phyloP scores from a whole-genome alignment of 768 basidiomycete species.

The Psilocybe subaeruginosa region DNA sequence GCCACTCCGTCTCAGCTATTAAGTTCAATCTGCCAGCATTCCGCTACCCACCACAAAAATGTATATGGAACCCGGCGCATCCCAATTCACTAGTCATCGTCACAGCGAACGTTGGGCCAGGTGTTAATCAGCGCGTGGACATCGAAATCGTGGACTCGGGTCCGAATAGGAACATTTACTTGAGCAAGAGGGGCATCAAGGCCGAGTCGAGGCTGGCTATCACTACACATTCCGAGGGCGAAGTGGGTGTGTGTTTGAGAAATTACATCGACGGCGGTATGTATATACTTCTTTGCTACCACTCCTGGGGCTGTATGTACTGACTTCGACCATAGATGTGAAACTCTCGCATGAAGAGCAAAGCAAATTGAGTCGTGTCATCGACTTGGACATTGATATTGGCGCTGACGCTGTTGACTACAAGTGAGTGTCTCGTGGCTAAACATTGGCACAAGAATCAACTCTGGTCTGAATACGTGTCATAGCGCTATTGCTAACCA shows the following conservation, averaged over 20 bases:
- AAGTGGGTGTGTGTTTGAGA: slow-evolving; percentile 94
- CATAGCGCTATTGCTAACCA: slow-evolving; percentile 96
- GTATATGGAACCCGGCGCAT: slow-evolving; percentile 95
- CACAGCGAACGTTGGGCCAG: slow-evolving; percentile 88
- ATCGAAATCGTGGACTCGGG: slow-evolving; percentile 93
- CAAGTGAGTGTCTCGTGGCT: slow-evolving; percentile 64
- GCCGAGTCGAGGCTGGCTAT: slow-evolving; percentile 93
- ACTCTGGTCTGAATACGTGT: slow-evolving; percentile 2
- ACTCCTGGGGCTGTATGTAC: neutral
- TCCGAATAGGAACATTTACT: slow-evolving; percentile 83
- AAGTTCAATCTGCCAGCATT: slow-evolving; percentile 82
- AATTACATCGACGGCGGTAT: slow-evolving; percentile 77
- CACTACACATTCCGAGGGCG: slow-evolving; percentile 91
- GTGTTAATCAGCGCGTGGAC: slow-evolving; percentile 81
- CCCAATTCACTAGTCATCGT: slow-evolving; percentile 90
- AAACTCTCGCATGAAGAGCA: slow-evolving; percentile 48
- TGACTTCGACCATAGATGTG: neutral
- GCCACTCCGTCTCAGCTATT: slow-evolving; percentile 57
- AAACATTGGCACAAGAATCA: neutral
- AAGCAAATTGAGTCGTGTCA: slow-evolving; percentile 57
- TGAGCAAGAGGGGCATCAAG: slow-evolving; percentile 86
- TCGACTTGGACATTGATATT: slow-evolving; percentile 97
- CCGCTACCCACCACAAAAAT: slow-evolving; percentile 77
- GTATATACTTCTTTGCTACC: neutral
- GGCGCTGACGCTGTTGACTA: slow-evolving; percentile 99